Percentiles rank a stretch among this genome's conserved stretches.
These are phyloP conservation scores for Solanum hybrid DNA, from an alignment of 305 asterid species.

Conservation along the genomic window DNA sequence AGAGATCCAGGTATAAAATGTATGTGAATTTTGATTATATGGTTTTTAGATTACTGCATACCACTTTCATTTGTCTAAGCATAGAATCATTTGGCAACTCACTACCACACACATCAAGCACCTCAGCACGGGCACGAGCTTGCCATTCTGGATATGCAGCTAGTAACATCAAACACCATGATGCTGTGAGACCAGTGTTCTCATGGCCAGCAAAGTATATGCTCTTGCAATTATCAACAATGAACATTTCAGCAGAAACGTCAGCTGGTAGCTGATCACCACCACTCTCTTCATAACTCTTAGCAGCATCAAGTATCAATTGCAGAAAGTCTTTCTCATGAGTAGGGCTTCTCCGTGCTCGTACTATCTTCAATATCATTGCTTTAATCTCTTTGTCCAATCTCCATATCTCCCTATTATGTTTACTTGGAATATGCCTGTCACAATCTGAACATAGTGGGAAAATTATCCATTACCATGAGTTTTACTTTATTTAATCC, in stretches of 20 bases:
- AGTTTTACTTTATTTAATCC: background rate
- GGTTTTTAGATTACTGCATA: background rate
- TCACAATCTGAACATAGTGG: background rate
- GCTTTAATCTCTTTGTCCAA: slow-evolving; percentile 47
- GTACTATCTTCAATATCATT: slow-evolving; percentile 43
- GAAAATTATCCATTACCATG: background rate
- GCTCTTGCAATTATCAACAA: slow-evolving; percentile 63
- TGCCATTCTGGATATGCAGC: slow-evolving; percentile 82
- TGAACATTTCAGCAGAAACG: slow-evolving; percentile 32
- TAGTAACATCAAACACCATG: slow-evolving; percentile 71
- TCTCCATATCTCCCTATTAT: slow-evolving; percentile 46
- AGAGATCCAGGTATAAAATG: slow-evolving; percentile 2
- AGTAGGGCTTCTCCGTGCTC: slow-evolving; percentile 19
- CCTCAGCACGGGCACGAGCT: slow-evolving; percentile 56
- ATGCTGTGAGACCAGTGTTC: slow-evolving; percentile 51
- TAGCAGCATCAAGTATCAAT: slow-evolving; percentile 44
- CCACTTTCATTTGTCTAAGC: slow-evolving; percentile 53
- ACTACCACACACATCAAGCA: slow-evolving; percentile 39
- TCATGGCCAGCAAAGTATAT: slow-evolving; percentile 68
- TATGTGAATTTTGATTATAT: background rate
- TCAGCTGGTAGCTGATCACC: slow-evolving; percentile 22
- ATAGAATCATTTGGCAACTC: slow-evolving; percentile 36
- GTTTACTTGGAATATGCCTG: slow-evolving; percentile 61
- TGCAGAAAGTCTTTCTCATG: slow-evolving; percentile 45
- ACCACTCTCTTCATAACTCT: slow-evolving; percentile 22